Base-by-base conservation (phyloP, 441 rosid species). In the Francoa sonchifolia region DNA sequence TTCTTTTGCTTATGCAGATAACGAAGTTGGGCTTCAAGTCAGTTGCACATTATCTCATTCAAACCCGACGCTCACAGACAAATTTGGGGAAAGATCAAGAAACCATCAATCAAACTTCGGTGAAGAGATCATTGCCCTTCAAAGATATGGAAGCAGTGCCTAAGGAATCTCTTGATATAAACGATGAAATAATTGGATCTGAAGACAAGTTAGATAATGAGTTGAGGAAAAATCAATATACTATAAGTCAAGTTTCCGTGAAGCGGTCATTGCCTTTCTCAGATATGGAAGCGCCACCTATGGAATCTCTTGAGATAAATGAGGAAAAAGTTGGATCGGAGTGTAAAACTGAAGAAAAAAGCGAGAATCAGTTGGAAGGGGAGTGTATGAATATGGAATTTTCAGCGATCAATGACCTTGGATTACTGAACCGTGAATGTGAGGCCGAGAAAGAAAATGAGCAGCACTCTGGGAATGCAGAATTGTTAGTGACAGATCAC, bases 21-120 rank as follows among this genome's bases (percentile, higher is more conserved):
- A 52, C 70, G 48, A 48, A 56, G 13, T 52, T 82, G 58, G 96
- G 95, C 33, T 90, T 62, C 71, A 90, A 78, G 66, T 86, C 98
- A 2, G 85, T 82, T 16, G 96, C 98, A 17, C 98, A 90, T 67
- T 86, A 76, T 61, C 93, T 90, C 38, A 48, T 86, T 59, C 70
- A 86, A 58, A 77, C 85, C 45, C 50, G 21, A 15, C 44, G 64
- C 38, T 36, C 55, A 2, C 57, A 63, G 43, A 41, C 46, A 22
- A 48, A 40, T 33, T 52, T 12, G 19, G 71, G 56, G 29, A 48
- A 48, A 42, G 52, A 16, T 28, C 27, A 49, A 10, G 69, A 62
- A 19, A 15, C 49, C 35, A 27, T 38, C 39, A 66, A 57, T 50
- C 73, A 67, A 50, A 62, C 48, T 38, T 73, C 86, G 47, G 94